phyloP scores from a whole-genome alignment of 768 basidiomycete species.

The Cyclocybe aegerita region DNA sequence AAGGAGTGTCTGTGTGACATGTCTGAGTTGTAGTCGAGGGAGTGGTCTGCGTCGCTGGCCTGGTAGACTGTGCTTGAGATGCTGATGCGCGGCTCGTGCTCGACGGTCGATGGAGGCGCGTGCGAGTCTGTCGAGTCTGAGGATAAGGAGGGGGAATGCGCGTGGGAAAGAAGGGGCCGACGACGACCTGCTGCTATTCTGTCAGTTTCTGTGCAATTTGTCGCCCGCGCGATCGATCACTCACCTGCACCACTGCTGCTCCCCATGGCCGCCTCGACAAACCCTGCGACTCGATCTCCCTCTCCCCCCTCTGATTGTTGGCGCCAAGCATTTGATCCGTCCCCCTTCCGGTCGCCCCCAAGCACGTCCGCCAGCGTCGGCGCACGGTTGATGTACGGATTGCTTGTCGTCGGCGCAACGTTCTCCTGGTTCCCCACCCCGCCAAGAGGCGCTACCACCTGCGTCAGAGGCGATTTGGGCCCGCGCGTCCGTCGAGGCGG shows the following conservation, averaged over 20 bases:
- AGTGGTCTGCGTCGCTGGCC: constrained; percentile 24
- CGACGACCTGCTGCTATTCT: constrained; percentile 17
- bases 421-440: constrained; percentile 1
- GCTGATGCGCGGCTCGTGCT: constrained; percentile 37
- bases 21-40: constrained; percentile 27
- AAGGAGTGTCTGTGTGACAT: constrained; percentile 26
- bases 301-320: too few relatives aligned
- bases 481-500: constrained; percentile 27
- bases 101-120: constrained; percentile 28
- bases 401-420: constrained; percentile 18
- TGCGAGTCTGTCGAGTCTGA: constrained; percentile 26
- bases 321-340: too few relatives aligned
- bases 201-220: background rate
- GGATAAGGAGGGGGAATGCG: constrained; percentile 22
- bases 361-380: constrained; percentile 33
- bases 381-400: constrained; percentile 49
- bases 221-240: background rate
- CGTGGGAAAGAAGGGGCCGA: constrained; percentile 36
- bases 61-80: constrained; percentile 43
- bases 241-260: background rate
- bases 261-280: background rate
- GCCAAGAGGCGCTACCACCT: background rate
- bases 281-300: too few relatives aligned
- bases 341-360: background rate
- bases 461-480: constrained; percentile 15